Conservation (phyloP, 2,329 filamentous ascomycete genomes). For the Beauveria sp. region DNA sequence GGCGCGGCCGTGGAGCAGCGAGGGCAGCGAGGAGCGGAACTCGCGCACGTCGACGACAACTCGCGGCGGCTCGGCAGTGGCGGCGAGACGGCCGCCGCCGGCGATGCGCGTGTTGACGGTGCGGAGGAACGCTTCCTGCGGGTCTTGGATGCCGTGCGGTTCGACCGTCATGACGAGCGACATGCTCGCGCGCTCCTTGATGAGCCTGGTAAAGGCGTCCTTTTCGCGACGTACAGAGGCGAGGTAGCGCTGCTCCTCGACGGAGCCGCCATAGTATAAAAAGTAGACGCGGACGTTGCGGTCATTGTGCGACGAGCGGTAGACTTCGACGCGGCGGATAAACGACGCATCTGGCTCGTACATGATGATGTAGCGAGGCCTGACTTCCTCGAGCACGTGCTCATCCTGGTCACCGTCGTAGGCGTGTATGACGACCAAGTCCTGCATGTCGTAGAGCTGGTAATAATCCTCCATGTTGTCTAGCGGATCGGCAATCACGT, state of each 20-base stretch:
- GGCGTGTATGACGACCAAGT: slow-evolving; percentile 81
- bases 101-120: slow-evolving; percentile 96
- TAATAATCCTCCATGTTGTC: slow-evolving; percentile 91
- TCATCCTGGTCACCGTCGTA: slow-evolving; percentile 96
- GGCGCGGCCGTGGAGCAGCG: slow-evolving; percentile 78
- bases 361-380: slow-evolving; percentile 94
- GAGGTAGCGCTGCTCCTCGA: slow-evolving; percentile 91
- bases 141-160: slow-evolving; percentile 61
- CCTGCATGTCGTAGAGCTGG: slow-evolving; percentile 83
- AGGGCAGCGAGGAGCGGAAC: slow-evolving; percentile 87
- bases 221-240: slow-evolving; percentile 89
- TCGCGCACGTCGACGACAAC: slow-evolving; percentile 95
- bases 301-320: slow-evolving; percentile 87
- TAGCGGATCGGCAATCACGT: slow-evolving; percentile 67
- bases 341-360: slow-evolving; percentile 95
- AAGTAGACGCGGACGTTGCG: slow-evolving; percentile 90
- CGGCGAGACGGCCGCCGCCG: slow-evolving; percentile 75
- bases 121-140: slow-evolving; percentile 84
- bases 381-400: slow-evolving; percentile 88
- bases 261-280: slow-evolving; percentile 89
- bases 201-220: slow-evolving; percentile 88
- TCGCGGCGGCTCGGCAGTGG: slow-evolving; percentile 79
- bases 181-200: slow-evolving; percentile 92
- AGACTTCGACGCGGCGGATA: slow-evolving; percentile 89
- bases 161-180: slow-evolving; percentile 76